Percentiles rank a stretch among this genome's conserved stretches.
These are phyloP conservation scores for Tardiomyces digboiensis DNA, from an alignment of 1,139 yeast genomes.

Conservation along the genomic window DNA sequence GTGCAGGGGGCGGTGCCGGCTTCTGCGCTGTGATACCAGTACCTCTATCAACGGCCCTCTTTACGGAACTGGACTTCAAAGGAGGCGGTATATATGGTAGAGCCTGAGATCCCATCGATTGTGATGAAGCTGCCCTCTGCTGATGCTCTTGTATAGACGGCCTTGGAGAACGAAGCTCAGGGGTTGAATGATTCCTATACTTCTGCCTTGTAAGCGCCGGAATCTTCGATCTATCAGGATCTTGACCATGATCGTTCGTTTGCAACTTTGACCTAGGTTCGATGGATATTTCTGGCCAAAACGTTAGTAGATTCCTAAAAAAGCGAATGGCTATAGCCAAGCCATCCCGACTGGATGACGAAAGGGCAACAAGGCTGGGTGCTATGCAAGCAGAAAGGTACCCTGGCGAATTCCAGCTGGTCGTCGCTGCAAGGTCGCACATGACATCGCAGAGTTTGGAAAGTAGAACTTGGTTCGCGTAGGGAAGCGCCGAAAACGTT, in stretches of 20 bases:
- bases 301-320: slow-evolving; percentile 17
- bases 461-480: background rate
- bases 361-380: slow-evolving; percentile 21
- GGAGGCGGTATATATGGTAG: too few species aligned
- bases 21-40: background rate
- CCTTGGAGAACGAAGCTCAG: too few species aligned
- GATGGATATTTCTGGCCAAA: too few species aligned
- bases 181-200: background rate
- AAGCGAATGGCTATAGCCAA: slow-evolving; percentile 17
- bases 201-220: too few species aligned
- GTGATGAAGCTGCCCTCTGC: too few species aligned
- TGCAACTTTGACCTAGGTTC: too few species aligned
- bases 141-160: too few species aligned
- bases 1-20: background rate
- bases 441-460: background rate
- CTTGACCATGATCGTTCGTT: too few species aligned
- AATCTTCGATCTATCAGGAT: too few species aligned
- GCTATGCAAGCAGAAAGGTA: slow-evolving; percentile 22
- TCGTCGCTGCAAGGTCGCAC: background rate
- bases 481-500: slow-evolving; percentile 6
- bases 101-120: too few species aligned
- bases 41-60: too few species aligned
- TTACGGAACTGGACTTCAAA: too few species aligned
- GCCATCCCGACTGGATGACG: slow-evolving; percentile 15
- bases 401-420: background rate